Evolutionary conservation across 805 yeast species (phyloP).

Genomic region (Saccharomycopsis sp.): DNA sequence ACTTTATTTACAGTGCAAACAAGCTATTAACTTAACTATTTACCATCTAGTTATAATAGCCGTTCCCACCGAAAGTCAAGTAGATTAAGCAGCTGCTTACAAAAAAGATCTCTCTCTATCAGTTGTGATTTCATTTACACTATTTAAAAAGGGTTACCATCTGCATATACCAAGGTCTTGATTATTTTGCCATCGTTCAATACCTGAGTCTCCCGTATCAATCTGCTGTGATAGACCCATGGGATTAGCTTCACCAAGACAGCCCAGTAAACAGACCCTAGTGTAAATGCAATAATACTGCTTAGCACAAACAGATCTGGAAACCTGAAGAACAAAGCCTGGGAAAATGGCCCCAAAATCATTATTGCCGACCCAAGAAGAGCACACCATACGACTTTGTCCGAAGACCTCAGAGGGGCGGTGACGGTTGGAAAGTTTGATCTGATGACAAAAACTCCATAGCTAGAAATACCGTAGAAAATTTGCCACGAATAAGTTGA

Average conservation of each 20-base stretch:
- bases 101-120: too few species aligned
- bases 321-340: not conserved
- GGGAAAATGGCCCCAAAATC: slow-evolving; percentile 11
- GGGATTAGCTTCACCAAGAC: slow-evolving; percentile 11
- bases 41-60: too few species aligned
- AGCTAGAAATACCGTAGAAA: slow-evolving; percentile 37
- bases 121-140: too few species aligned
- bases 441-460: slow-evolving; percentile 41
- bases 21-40: too few species aligned
- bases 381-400: slow-evolving; percentile 5
- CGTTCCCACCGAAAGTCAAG: too few species aligned
- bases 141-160: too few species aligned
- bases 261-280: slow-evolving; percentile 11
- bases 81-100: too few species aligned
- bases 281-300: slow-evolving; percentile 6
- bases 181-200: slow-evolving; percentile 3
- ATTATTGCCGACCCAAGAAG: slow-evolving; percentile 10
- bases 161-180: not conserved
- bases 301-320: slow-evolving; percentile 6
- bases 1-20: too few species aligned
- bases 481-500: slow-evolving; percentile 29
- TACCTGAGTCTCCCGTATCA: slow-evolving; percentile 1
- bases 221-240: slow-evolving; percentile 1
- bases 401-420: slow-evolving; percentile 35
- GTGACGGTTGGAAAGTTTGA: slow-evolving; percentile 33